Conservation (phyloP, 257 asterid genomes). For the Solanum lycopersicoides region DNA sequence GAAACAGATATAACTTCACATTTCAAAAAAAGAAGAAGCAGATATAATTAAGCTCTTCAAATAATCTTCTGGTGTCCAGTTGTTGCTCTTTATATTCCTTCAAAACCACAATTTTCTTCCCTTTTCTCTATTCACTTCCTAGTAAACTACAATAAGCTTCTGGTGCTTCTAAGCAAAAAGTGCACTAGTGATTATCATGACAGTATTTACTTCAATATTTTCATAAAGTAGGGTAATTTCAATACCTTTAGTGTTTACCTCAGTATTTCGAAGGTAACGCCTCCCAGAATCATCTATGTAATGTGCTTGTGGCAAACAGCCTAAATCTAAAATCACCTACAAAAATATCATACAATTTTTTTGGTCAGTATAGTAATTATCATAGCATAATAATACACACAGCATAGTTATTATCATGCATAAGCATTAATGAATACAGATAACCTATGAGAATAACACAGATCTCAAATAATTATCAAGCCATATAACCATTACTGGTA, state of each 20-base stretch:
- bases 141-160: neutral
- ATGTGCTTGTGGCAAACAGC: conserved; percentile 64
- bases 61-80: neutral
- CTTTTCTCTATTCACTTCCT: neutral
- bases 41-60: neutral
- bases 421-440: neutral
- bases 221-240: neutral
- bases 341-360: neutral
- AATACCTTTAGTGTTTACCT: conserved; percentile 23
- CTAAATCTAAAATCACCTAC: conserved; percentile 70
- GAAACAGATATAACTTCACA: neutral
- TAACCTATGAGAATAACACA: neutral
- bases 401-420: neutral
- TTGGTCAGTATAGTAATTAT: neutral
- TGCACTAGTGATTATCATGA: neutral
- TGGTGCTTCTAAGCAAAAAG: neutral
- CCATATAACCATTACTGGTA: neutral
- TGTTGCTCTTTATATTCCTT: neutral
- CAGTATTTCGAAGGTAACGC: conserved; percentile 39
- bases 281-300: conserved; percentile 40
- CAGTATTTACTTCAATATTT: neutral
- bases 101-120: neutral
- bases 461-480: neutral
- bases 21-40: neutral
- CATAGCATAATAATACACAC: neutral